Evolutionary conservation across 805 yeast species (phyloP), one percentile per base, ranked within the genome.

Genomic region (Candida adriatica): DNA sequence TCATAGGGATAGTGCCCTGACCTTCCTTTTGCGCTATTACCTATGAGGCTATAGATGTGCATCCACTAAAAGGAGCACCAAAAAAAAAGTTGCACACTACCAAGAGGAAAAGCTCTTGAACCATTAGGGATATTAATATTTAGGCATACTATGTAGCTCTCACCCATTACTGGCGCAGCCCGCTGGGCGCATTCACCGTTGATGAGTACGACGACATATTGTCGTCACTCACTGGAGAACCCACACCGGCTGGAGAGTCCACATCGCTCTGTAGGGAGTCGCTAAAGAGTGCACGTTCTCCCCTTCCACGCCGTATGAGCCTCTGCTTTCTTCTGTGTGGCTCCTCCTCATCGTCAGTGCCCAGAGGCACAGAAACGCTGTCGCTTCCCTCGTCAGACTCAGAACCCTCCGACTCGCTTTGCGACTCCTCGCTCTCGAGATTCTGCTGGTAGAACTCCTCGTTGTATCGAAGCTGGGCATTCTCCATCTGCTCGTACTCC

Each of bases 171-270:
- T n/a, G n/a, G n/a, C n/a, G n/a, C n/a, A n/a, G n/a, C n/a, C n/a
- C n/a, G n/a, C n/a, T 19, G 11, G 61, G 61, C 3, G 51, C 51
- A 18, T 40, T 33, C 1, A 55, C 53, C 6, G 51, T 35, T 3
- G 45, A 42, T 16, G 59, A 53, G 30, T 55, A 51, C 2, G 53
- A 45, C 3, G 61, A 56, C 8, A 38, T 38, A 31, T 51, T 43
- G 34, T 56, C 62, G 35, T 57, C 62, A 17, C 31, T 33, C 22
- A 43, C 50, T 18, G 60, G 57, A 18, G 41, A 30, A 4, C 59
- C 58, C 5, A 60, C 58, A 14, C 47, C 29, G 14, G 48, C 46
- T 2, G 60, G 53, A 2, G 46, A 39, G 4, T 43, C 49, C 10
- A 37, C 26, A 36, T 43, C 50, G 5, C 43, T 41, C 22, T 16